Evolutionary conservation across 805 yeast species (phyloP).

Genomic region (Yarrowia bubula): DNA sequence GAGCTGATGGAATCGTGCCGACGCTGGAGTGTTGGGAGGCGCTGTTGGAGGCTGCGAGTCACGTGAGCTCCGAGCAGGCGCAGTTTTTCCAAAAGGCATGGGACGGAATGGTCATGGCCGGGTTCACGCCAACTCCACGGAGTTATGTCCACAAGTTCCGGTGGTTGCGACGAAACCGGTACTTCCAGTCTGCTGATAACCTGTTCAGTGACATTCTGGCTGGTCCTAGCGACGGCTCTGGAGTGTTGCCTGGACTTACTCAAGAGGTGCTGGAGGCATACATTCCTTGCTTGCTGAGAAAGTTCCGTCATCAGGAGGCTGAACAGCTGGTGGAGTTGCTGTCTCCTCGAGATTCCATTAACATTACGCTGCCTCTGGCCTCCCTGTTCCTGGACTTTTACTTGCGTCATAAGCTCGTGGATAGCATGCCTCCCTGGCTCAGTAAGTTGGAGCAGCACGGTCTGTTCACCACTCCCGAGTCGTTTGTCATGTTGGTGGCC

Average conservation of each 20-base stretch:
- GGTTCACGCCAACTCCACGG: background rate
- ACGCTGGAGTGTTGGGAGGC: constrained; percentile 24
- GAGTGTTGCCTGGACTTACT: background rate
- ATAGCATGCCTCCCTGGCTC: constrained; percentile 7
- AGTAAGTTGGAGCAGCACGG: constrained; percentile 9
- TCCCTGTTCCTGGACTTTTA: background rate
- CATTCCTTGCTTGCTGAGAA: background rate
- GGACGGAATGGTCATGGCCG: constrained; percentile 22
- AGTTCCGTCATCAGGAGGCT: background rate
- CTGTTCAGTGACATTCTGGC: constrained; percentile 3
- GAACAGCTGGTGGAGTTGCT: constrained; percentile 5
- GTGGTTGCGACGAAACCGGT: background rate
- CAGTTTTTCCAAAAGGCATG: constrained; percentile 13
- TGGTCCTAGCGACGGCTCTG: background rate
- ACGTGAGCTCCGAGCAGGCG: background rate
- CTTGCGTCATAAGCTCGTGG: background rate
- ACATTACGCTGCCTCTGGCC: background rate
- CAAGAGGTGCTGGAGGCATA: constrained; percentile 16
- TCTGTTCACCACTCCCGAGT: constrained; percentile 17
- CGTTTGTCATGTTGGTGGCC: constrained; percentile 18
- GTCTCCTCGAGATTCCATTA: background rate
- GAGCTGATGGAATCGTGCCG: background rate
- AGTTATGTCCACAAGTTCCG: background rate
- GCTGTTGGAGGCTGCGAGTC: background rate
- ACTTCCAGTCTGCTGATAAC: background rate